Evolutionary conservation across 2,329 filamentous ascomycete species (phyloP).

Genomic region (Ramularia collo-cygni): DNA sequence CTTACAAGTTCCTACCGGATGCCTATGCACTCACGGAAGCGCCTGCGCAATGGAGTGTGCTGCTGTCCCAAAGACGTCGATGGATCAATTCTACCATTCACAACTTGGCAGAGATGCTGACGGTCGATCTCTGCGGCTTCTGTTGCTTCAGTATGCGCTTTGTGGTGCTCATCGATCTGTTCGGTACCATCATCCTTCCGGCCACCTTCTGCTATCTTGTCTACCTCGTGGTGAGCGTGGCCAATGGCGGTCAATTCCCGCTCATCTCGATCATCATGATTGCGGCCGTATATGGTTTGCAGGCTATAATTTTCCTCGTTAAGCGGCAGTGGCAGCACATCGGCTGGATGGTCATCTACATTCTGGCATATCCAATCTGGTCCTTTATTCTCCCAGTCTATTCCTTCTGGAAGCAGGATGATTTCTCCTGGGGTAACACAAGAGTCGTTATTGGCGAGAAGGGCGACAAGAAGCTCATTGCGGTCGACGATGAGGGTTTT

Average conservation of each 20-base stretch:
- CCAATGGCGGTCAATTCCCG: slow-evolving; percentile 69
- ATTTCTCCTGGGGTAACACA: slow-evolving; percentile 98
- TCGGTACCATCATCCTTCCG: slow-evolving; percentile 87
- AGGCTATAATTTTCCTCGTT: slow-evolving; percentile 91
- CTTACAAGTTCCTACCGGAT: slow-evolving; percentile 91
- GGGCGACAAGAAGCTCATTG: slow-evolving; percentile 82
- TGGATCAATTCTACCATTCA: slow-evolving; percentile 99
- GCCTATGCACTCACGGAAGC: slow-evolving; percentile 91
- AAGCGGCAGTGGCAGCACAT: slow-evolving; percentile 98
- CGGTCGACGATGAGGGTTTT: slow-evolving; percentile 74
- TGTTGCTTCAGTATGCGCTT: slow-evolving; percentile 99
- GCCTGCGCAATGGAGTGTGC: slow-evolving; percentile 85
- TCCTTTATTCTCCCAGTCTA: slow-evolving; percentile 87
- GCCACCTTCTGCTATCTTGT: slow-evolving; percentile 81
- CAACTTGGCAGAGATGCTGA: slow-evolving; percentile 86
- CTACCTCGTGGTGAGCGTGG: slow-evolving; percentile 78
- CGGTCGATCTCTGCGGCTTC: slow-evolving; percentile 93
- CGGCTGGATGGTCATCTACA: slow-evolving; percentile 99
- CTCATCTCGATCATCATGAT: slow-evolving; percentile 83
- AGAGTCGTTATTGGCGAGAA: slow-evolving; percentile 95
- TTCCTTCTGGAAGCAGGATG: slow-evolving; percentile 99
- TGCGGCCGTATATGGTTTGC: slow-evolving; percentile 87
- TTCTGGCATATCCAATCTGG: slow-evolving; percentile 91
- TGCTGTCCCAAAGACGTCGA: slow-evolving; percentile 94
- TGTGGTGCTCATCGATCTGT: slow-evolving; percentile 86